Evolutionary conservation across 2,329 filamentous ascomycete species (phyloP).

Genomic region (Venturia effusa): DNA sequence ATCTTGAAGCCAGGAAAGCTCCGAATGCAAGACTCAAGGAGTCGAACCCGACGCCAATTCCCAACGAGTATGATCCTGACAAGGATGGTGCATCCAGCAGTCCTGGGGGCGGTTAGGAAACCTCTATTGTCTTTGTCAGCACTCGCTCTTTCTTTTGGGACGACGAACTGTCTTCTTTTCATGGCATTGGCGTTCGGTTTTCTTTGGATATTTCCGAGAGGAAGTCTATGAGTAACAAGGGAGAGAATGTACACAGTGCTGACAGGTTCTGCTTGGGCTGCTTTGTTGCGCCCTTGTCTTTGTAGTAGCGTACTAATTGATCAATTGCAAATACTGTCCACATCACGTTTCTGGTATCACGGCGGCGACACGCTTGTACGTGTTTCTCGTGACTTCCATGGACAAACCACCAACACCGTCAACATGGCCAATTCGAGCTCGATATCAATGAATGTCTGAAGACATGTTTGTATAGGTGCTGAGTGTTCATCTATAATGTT

Average conservation of each 20-base stretch:
- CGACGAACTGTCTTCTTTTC: neutral
- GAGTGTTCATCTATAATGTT: no score
- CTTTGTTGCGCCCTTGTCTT: neutral
- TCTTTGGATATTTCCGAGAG: neutral
- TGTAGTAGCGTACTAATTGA: neutral
- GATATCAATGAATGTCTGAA: no score
- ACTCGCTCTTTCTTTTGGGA: neutral
- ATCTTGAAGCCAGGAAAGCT: slow-evolving; percentile 12
- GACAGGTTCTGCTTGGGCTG: neutral
- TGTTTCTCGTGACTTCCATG: no score
- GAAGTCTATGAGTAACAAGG: neutral
- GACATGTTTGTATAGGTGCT: no score
- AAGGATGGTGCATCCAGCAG: slow-evolving; percentile 5
- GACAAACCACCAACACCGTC: no score
- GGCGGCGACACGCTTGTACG: no score
- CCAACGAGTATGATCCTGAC: slow-evolving; percentile 5
- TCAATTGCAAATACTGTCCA: neutral
- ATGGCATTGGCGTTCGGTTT: neutral
- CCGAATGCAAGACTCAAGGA: slow-evolving; percentile 20
- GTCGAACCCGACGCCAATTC: slow-evolving; percentile 22
- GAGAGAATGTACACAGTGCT: neutral
- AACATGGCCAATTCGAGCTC: no score
- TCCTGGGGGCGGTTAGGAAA: neutral
- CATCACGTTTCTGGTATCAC: no score
- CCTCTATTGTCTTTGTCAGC: neutral